Base-by-base conservation (phyloP, 2,329 filamentous ascomycete genomes). In the Ceratocystis harringtonii region DNA sequence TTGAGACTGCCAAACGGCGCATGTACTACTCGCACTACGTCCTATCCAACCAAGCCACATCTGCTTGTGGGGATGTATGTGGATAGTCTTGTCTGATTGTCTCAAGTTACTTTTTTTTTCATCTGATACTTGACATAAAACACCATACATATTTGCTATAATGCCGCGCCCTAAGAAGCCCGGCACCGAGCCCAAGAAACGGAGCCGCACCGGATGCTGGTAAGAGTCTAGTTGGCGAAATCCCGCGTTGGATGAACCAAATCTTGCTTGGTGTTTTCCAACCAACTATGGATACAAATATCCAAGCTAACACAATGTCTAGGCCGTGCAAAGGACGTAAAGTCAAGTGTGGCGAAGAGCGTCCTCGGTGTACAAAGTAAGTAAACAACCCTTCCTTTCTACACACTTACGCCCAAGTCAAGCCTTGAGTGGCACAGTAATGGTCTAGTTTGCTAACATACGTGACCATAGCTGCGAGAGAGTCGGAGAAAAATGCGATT, bases 241-340 rank as follows among this genome's bases (percentile, higher is more conserved):
- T 48, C 28, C 5, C 15, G n/a, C 3, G 6, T 28, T 64, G 30
- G 57, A 25, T 10, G 7, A 50, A 44, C 19, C 25, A 30, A 3
- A 30, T 57, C 12, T 25, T 28, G 4, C 48, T 52, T 25, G 1
- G 19, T 25, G 8, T 25, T 19, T n/a, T 28, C 22, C 48, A 25
- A 2, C 22, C 6, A 25, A 28, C 25, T 5, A 2, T 15, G 15
- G 22, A 10, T 28, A 28, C 15, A 52, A 15, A 30, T 10, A n/a
- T 36, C 10, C 5, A 25, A 5, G 62, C 62, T 67, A 63, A 57
- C 44, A 41, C 8, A 43, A 28, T 10, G 15, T 30, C 32, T 41
- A 90, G 87, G 86, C 87, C 87, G 12, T 92, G 89, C 77, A 92
- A 92, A 76, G 81, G 82, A 69, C 82, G 87, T 68, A 92, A 77